phyloP scores from a whole-genome alignment of 2,329 filamentous ascomycete species.

The Diaporthe capsici region DNA sequence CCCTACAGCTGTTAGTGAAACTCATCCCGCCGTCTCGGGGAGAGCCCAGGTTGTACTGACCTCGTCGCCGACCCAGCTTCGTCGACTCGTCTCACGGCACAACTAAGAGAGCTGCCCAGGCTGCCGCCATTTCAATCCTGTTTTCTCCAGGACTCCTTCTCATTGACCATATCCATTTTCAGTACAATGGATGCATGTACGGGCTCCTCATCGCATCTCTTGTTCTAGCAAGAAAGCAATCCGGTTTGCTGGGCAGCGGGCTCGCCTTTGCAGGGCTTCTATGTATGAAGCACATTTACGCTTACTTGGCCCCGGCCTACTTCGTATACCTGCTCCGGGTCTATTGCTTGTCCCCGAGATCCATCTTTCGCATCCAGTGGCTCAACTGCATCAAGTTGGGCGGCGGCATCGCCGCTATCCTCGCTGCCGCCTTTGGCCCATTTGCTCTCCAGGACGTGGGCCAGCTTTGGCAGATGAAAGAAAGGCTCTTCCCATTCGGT shows the following conservation, averaged over 20 bases:
- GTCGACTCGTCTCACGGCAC: slow-evolving; percentile 77
- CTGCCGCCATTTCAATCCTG: slow-evolving; percentile 88
- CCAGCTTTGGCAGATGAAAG: slow-evolving; percentile 87
- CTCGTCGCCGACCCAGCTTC: slow-evolving; percentile 67
- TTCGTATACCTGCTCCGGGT: slow-evolving; percentile 92
- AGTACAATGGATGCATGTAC: slow-evolving; percentile 98
- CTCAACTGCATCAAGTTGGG: slow-evolving; percentile 89
- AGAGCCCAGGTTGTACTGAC: slow-evolving; percentile 21
- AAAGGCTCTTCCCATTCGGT: slow-evolving; percentile 92
- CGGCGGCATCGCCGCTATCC: slow-evolving; percentile 77
- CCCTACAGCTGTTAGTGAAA: slow-evolving; percentile 76
- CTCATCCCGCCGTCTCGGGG: not conserved
- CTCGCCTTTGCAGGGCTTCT: slow-evolving; percentile 86
- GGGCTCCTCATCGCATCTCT: slow-evolving; percentile 90
- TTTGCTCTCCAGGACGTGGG: slow-evolving; percentile 77
- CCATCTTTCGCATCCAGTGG: slow-evolving; percentile 81
- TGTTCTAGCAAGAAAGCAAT: slow-evolving; percentile 82
- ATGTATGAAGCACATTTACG: slow-evolving; percentile 98
- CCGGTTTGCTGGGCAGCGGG: slow-evolving; percentile 83
- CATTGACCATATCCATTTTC: slow-evolving; percentile 98
- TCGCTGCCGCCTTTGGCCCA: slow-evolving; percentile 88
- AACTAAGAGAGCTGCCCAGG: slow-evolving; percentile 84
- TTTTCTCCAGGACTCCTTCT: slow-evolving; percentile 94
- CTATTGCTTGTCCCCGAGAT: slow-evolving; percentile 87
- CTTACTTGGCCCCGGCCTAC: slow-evolving; percentile 95